Evolutionary conservation across 2,329 filamentous ascomycete genomes (phyloP), one percentile per base, ranked within the genome.

Genomic region (Paracoccidioides brasiliensis): DNA sequence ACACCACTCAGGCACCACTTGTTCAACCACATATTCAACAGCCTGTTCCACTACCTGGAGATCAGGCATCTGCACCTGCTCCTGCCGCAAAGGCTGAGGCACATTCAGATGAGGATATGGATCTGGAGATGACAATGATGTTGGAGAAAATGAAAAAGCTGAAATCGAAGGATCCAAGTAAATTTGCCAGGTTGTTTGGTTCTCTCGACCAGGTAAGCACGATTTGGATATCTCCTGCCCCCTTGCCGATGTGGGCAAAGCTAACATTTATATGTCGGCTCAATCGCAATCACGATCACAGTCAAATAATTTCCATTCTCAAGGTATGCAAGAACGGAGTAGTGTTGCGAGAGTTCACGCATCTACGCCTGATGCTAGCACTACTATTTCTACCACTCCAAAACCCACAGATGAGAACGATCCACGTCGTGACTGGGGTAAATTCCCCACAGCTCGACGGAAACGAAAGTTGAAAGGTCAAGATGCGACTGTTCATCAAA

Each of bases 141-240:
- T 78, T 81, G 66, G 73, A 77, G 40, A 80, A 77, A 60, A 81
- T 82, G 77, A 71, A 78, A 42, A 74, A 80, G 58, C 75, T 80
- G 57, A 80, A 80, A 57, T 67, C 68, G 32, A 76, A 77, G 61
- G 78, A 82, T 60, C 80, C 80, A 3, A 67, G 69, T 9, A 69
- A 80, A 55, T 75, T 82, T 52, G 75, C 78, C 30, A 74, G 73
- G 60, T 72, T 82, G 7, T 81, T 78, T 78, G 78, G 80, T 55
- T 66, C 68, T 58, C 64, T 74, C 68, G 80, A 70, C 63, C 75
- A 56, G 42, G 40, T 53, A 38, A 10, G 30, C 15, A 33, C 32
- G 14, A n/a, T 46, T 33, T 38, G 22, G 5, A 10, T 15, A 33
- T 52, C 41, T 54, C n/a, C n/a, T 12, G 6, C 8, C 30, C 30